Evolutionary conservation across 768 basidiomycete species (phyloP), one percentile per base, ranked within the genome.

Genomic region (Calocybe indica): DNA sequence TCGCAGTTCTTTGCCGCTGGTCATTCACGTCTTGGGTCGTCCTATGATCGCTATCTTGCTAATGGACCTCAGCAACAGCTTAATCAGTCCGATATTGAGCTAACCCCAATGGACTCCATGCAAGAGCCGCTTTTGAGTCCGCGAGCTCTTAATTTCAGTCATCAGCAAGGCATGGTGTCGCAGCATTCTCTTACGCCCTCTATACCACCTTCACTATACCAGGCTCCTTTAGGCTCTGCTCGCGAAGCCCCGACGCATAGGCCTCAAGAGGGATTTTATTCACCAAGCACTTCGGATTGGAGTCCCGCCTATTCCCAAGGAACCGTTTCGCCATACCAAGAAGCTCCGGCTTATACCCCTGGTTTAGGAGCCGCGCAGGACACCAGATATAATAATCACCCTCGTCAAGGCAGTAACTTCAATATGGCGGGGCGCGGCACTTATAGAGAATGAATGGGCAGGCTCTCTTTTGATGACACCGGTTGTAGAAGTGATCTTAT

Each of bases 221-320:
- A 70, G 52, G 46, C 66, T 53, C 47, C 59, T 49, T 52, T 52
- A 47, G 66, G 50, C 56, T 67, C 69, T 8, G 71, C 66, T 4
- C 70, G 82, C 40, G 79, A 85, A 55, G 83, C 83, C 5, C 78
- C 85, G 1, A 59, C 80, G 1, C 83, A 87, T 57, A 72, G 86
- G 48, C 83, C 82, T 5, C 73, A 70, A 60, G 68, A 69, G 49
- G 55, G 67, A 13, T 57, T 60, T 30, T 67, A 70, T 50, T 67
- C 70, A 10, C 66, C 69, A 43, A 53, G 57, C 42, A 51, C 52
- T 39, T 46, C 48, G 30, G 54, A 54, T 15, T 48, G 51, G 34
- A 39, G 48, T 7, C 34, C 49, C 33, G 35, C 46, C 29, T 58
- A 60, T 43, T 55, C 42, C 7, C 42, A 30, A n/a, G 35, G 42